These are phyloP conservation scores for Seminavis robusta DNA, from an alignment of 108 stramenopile species.

Conservation along the genomic window DNA sequence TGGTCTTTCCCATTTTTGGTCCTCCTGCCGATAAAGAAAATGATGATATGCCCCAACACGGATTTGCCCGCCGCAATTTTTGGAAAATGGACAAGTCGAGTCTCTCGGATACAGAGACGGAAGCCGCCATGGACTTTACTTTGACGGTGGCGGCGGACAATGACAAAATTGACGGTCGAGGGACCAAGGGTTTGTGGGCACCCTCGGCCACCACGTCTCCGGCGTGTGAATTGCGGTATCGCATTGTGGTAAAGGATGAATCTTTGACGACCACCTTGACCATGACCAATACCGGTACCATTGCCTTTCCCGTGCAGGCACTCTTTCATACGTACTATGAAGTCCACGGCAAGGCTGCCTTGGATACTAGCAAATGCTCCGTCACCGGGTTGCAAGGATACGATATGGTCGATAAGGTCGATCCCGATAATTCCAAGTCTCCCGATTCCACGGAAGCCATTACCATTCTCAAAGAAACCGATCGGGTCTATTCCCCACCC, in stretches of 20 bases:
- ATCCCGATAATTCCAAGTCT: conserved; percentile 18
- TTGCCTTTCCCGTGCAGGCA: conserved; percentile 60
- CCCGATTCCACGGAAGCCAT: conserved; percentile 43
- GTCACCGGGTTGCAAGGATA: conserved; percentile 32
- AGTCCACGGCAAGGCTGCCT: conserved; percentile 50
- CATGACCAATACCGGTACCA: conserved; percentile 54
- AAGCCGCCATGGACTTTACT: not conserved
- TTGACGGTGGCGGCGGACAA: no score
- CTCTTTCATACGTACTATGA: conserved; percentile 72
- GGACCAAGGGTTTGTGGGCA: no score
- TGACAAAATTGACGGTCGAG: no score
- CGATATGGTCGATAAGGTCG: conserved; percentile 53
- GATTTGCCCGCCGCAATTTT: conserved; percentile 65
- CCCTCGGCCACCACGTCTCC: conserved; percentile 23
- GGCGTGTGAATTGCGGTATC: conserved; percentile 31
- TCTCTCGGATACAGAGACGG: conserved; percentile 16
- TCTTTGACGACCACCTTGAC: conserved; percentile 53
- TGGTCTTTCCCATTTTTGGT: conserved; percentile 85
- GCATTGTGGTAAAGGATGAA: conserved; percentile 39
- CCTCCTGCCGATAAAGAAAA: conserved; percentile 37
- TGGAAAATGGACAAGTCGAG: conserved; percentile 44
- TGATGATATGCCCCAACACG: conserved; percentile 76
- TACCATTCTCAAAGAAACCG: conserved; percentile 36
- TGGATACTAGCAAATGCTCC: conserved; percentile 47
- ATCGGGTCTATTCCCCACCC: conserved; percentile 64